These are phyloP conservation scores for Kodamaea restingae DNA, from an alignment of 805 yeast species.

Conservation along the genomic window DNA sequence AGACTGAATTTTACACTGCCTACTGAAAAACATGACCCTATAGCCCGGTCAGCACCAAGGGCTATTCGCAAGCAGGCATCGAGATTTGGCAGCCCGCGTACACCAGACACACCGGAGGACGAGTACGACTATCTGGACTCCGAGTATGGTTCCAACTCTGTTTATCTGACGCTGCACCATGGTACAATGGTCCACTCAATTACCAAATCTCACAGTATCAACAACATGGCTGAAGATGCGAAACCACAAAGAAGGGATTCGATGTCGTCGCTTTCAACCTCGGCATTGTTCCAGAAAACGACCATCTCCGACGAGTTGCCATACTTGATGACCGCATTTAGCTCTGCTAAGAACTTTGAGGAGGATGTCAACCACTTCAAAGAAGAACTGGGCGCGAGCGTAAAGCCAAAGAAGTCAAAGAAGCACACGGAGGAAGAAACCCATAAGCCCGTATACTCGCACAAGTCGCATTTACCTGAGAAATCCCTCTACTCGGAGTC, in stretches of 20 bases:
- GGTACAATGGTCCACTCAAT: conserved; percentile 38
- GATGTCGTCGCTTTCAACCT: conserved; percentile 25
- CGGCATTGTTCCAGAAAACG: conserved; percentile 44
- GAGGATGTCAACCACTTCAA: conserved; percentile 37
- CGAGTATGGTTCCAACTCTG: conserved; percentile 21
- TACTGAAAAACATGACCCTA: no score
- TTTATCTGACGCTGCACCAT: conserved; percentile 22
- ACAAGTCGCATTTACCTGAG: conserved; percentile 28
- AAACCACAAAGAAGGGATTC: conserved; percentile 22
- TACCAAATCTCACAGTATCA: conserved; percentile 18
- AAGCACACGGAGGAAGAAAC: conserved; percentile 2
- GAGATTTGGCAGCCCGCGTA: conserved; percentile 7
- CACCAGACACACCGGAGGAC: conserved; percentile 3
- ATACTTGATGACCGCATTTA: conserved; percentile 60
- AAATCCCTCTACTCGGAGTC: conserved; percentile 34
- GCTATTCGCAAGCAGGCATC: conserved; percentile 6
- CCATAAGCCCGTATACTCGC: conserved; percentile 18
- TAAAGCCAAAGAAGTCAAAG: conserved; percentile 3
- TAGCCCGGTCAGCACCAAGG: conserved; percentile 3
- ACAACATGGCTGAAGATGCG: background rate
- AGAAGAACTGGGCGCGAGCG: conserved; percentile 14
- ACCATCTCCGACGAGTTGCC: conserved; percentile 65
- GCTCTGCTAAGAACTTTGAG: conserved; percentile 55
- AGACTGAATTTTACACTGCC: no score
- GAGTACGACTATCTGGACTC: conserved; percentile 24